A percentile compares a stretch with the other conserved stretches of the same genome.
Evolutionary conservation across 1,284 basidiomycete species (phyloP).

Genomic region (Microstroma glucosiphilum): DNA sequence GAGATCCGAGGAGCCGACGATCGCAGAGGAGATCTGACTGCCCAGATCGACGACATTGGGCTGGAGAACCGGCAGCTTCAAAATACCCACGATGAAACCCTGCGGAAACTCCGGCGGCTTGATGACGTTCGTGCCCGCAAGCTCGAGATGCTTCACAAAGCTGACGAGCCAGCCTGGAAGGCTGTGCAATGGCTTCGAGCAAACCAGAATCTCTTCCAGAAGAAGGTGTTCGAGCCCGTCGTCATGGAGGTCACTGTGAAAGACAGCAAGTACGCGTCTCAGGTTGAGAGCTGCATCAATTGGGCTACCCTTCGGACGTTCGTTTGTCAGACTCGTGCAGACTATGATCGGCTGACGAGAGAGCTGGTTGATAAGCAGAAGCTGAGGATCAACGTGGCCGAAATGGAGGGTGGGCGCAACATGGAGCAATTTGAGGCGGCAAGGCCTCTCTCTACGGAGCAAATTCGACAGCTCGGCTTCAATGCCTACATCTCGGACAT

Average conservation of each 20-base stretch:
- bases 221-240: slow-evolving; percentile 79
- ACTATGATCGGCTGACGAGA: slow-evolving; percentile 62
- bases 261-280: slow-evolving; percentile 57
- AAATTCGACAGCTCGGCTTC: slow-evolving; percentile 66
- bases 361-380: slow-evolving; percentile 59
- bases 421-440: slow-evolving; percentile 22
- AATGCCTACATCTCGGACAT: slow-evolving; percentile 77
- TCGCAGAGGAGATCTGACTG: background rate
- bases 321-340: slow-evolving; percentile 75
- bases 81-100: background rate
- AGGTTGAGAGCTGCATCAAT: slow-evolving; percentile 71
- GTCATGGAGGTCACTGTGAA: slow-evolving; percentile 62
- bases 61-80: background rate
- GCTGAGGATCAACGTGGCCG: slow-evolving; percentile 46
- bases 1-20: background rate
- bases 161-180: slow-evolving; percentile 61
- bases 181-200: slow-evolving; percentile 71
- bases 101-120: slow-evolving; percentile 7
- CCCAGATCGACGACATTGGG: background rate
- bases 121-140: slow-evolving; percentile 34
- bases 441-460: slow-evolving; percentile 15
- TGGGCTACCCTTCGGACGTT: slow-evolving; percentile 62
- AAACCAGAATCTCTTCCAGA: slow-evolving; percentile 65
- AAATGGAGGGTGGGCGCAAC: slow-evolving; percentile 30
- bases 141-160: slow-evolving; percentile 44